Percentiles rank a stretch among this genome's conserved stretches.
phyloP scores from a whole-genome alignment of 2,329 filamentous ascomycete species.

The Daldinia sp. region DNA sequence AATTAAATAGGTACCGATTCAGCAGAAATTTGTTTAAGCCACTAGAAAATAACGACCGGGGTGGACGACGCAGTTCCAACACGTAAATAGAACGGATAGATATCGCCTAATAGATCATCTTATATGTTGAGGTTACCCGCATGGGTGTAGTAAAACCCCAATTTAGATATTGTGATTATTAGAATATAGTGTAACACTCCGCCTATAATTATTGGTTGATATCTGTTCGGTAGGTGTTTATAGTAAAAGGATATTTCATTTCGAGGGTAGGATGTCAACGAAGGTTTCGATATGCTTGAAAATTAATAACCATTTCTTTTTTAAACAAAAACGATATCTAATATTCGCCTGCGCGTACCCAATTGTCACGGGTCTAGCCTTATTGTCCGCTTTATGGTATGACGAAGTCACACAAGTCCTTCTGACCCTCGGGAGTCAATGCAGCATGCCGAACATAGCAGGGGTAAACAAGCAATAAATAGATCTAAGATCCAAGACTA shows the following conservation, averaged over 20 bases:
- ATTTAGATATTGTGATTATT: neutral
- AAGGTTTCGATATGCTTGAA: neutral
- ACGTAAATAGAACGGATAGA: too few relatives aligned
- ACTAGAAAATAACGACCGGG: too few relatives aligned
- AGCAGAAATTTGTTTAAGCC: too few relatives aligned
- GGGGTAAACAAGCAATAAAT: neutral
- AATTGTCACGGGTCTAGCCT: constrained; percentile 19
- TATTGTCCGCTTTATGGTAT: constrained; percentile 26
- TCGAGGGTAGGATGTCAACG: neutral
- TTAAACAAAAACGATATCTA: neutral
- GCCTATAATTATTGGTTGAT: neutral
- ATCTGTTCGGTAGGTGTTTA: too few relatives aligned
- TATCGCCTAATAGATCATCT: too few relatives aligned
- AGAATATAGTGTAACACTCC: neutral
- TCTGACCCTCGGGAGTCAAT: constrained; percentile 18
- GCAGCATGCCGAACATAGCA: constrained; percentile 16
- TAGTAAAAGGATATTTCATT: too few relatives aligned
- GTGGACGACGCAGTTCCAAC: too few relatives aligned
- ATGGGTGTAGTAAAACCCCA: neutral
- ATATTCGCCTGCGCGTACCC: constrained; percentile 24
- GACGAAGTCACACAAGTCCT: constrained; percentile 18
- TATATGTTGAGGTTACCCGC: too few relatives aligned
- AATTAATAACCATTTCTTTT: too few relatives aligned
- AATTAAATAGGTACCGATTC: too few relatives aligned
- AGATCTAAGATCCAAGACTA: neutral